Base-by-base conservation (phyloP, 176 grass and related monocot genomes). In the Phragmites australis region DNA sequence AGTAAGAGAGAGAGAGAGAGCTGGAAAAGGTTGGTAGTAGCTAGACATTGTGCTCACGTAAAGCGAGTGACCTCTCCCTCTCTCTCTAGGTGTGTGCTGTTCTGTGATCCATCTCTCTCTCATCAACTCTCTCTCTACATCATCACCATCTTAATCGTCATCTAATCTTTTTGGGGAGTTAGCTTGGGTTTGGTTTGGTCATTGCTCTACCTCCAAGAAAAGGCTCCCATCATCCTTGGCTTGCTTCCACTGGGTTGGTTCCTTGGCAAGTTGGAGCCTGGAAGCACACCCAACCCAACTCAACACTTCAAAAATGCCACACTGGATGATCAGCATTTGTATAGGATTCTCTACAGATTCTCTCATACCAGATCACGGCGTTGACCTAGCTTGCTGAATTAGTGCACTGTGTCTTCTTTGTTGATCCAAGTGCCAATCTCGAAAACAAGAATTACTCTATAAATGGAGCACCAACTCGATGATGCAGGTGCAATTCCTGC, bases 11-110 rank as follows among this genome's bases (percentile, higher is more conserved):
- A 53, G n/a, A 71, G 7, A 12, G 19, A 75, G 70, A 75, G 80
- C 67, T 84, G 81, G 68, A 84, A 74, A 88, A 79, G 65, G 75
- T 77, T 34, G 50, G 81, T 76, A 75, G 61, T 48, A 46, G 30
- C 72, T 56, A 61, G 30, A 39, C 86, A 86, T 86, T 88, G 90
- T 82, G 90, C 87, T 92, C 90, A 92, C 79, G 83, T 92, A 86
- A 92, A 89, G 90, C 70, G 70, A 77, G 75, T 51, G 82, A 66
- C 6, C 49, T 39, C 63, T 31, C 51, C 5, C 1, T 82, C 23
- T 10, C 2, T 66, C 40, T 59, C 6, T 72, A 43, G 48, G 75
- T 72, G 46, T 63, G 54, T 78, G 83, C 42, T 79, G 69, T 52
- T 79, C 21, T 72, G 66, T 85, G 54, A 63, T 68, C 73, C 51